Base-by-base conservation (phyloP, 495 filamentous ascomycete species). In the Penicillium soppii region DNA sequence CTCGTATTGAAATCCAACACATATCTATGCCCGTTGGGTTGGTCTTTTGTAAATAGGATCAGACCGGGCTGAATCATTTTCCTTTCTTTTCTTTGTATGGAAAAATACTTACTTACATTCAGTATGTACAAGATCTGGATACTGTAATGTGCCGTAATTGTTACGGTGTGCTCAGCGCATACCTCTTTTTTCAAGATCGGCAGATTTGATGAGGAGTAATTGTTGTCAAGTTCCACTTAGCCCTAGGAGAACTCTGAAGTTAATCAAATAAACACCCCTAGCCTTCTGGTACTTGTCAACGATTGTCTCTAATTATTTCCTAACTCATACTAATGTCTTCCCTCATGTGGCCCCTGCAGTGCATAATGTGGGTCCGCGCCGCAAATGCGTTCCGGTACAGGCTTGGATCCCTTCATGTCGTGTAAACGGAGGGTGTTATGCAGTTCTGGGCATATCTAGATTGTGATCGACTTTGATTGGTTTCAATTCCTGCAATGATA, bases 151-250 rank as follows among this genome's bases (percentile, higher is more conserved):
- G 12, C 40, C 9, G n/a, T n/a, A n/a, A 30, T 25, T 51, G 52
- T 30, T 47, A 53, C 57, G 44, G 57, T 47, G 47, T 57, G 52
- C 26, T 54, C 40, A 50, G 21, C 36, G 20, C 54, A 53, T 58
- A 59, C 54, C 54, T 43, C n/a, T n/a, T n/a, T n/a, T n/a, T n/a
- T 36, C 44, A 53, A 47, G 58, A 64, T 64, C 61, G 61, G 61
- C 61, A 59, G 23, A 51, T 53, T 47, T 30, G n/a, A n/a, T n/a
- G n/a, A n/a, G n/a, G n/a, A n/a, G n/a, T n/a, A 40, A 33, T 44
- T 50, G 50, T 48, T 50, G 58, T 61, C 61, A 58, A 43, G 47
- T 30, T 46, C 59, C 61, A 57, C 54, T n/a, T n/a, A n/a, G n/a
- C n/a, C n/a, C n/a, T 22, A 53, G 10, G 22, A 43, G 46, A 43